phyloP scores from a whole-genome alignment of 2,329 filamentous ascomycete species.

The Colletotrichum chrysophilum region DNA sequence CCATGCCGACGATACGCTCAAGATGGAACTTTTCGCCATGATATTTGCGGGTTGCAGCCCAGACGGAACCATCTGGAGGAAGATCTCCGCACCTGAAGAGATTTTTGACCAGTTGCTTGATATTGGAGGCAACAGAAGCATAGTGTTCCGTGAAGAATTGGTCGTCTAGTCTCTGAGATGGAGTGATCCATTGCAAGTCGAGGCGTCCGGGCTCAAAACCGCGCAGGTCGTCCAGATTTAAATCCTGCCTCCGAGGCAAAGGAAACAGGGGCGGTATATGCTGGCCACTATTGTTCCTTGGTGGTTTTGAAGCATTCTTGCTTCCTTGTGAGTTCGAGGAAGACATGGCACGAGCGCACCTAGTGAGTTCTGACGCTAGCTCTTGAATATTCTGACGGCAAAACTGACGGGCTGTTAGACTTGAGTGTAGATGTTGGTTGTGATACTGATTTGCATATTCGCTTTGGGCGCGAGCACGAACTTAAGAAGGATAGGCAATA shows the following conservation, averaged over 20 bases:
- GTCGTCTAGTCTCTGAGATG: neutral
- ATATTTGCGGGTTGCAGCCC: neutral
- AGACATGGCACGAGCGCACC: neutral
- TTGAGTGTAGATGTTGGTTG: neutral
- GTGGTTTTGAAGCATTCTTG: neutral
- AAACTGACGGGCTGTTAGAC: neutral
- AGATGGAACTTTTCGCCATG: neutral
- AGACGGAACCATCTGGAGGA: neutral
- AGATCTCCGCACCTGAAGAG: slow-evolving; percentile 17
- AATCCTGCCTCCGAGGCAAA: neutral
- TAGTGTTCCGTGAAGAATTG: slow-evolving; percentile 2
- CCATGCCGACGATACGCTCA: slow-evolving; percentile 17
- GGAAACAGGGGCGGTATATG: neutral
- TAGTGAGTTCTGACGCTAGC: neutral
- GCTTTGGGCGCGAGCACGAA: neutral
- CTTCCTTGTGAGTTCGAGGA: neutral
- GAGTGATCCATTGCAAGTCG: neutral
- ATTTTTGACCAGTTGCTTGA: slow-evolving; percentile 25
- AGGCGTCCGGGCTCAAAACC: slow-evolving; percentile 3
- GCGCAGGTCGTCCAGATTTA: neutral
- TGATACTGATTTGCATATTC: neutral
- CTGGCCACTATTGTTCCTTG: neutral
- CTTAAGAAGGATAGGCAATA: neutral
- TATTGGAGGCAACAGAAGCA: slow-evolving; percentile 25
- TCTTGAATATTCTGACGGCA: neutral